Conservation (phyloP, 129 eudicot genomes). For the sunflower (Helianthus annuus) region DNA sequence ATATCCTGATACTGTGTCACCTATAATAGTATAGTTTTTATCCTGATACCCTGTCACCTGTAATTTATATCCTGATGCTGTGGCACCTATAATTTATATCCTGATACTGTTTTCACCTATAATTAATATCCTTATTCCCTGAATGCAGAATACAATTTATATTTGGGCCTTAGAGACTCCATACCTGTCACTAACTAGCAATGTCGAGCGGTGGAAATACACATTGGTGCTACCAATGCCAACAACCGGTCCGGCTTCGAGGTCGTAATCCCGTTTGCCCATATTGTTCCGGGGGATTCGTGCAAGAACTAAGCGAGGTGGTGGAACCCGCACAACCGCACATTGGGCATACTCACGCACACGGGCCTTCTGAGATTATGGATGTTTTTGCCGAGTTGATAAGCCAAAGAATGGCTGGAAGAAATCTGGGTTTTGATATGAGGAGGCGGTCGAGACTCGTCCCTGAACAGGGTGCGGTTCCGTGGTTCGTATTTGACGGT, state of each 20-base stretch:
- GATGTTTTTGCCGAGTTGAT: conserved; percentile 68
- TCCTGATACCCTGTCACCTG: neutral
- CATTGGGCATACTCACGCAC: conserved; percentile 31
- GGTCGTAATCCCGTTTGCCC: conserved; percentile 57
- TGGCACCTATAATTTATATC: conserved; percentile 6
- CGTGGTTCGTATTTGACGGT: conserved; percentile 71
- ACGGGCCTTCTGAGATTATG: conserved; percentile 51
- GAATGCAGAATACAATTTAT: conserved; percentile 21
- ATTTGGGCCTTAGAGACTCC: conserved; percentile 6
- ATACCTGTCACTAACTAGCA: conserved; percentile 7
- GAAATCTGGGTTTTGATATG: conserved; percentile 56
- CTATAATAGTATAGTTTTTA: neutral
- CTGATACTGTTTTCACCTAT: neutral
- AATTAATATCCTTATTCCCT: conserved; percentile 2
- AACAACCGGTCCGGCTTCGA: conserved; percentile 53
- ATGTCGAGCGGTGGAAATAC: conserved; percentile 79
- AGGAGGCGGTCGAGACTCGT: conserved; percentile 45
- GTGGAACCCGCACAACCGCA: conserved; percentile 37
- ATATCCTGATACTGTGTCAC: conserved; percentile 4
- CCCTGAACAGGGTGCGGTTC: conserved; percentile 51
- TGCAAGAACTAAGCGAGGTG: conserved; percentile 73
- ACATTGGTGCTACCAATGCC: conserved; percentile 92
- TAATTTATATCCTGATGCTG: too few relatives aligned
- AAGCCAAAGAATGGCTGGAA: conserved; percentile 67
- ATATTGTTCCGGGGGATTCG: conserved; percentile 75